Base-by-base conservation (phyloP, 345 rosid species). In the Populus euphratica region DNA sequence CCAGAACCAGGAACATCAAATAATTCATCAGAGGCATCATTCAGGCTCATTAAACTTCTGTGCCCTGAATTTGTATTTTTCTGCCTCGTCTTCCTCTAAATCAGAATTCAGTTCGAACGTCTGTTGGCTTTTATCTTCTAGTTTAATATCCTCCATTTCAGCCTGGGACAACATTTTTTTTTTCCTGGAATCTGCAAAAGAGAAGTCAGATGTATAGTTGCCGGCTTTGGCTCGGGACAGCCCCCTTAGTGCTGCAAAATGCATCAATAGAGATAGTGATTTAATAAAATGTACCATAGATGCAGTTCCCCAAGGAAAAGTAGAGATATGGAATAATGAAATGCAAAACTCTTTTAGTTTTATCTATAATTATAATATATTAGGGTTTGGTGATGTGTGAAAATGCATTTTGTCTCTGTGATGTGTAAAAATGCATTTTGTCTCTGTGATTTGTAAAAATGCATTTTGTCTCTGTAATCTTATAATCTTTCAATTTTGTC, bases 1-100 rank as follows among this genome's bases (percentile, higher is more conserved):
- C 27, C 25, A 52, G 88, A 80, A 69, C 88, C 97, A 27, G 93
- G 97, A 74, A 92, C 99, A 78, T 96, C 99, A 77, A 96, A 93
- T 87, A 93, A 96, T 78, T 92, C 99, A 79, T 93, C 99, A 61
- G 94, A 79, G 62, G 82, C 81, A 87, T 88, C 92, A 17, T 87
- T 86, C 56, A 91, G 75, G 71, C 84, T 88, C 79, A 86, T 86
- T 73, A 92, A 85, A 85, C 90, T 88, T 52, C 81, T 14, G 27
- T 80, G 80, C 25, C 75, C 83, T 8, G 89, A 80, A 78, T 78
- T 56, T 35, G 79, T 33, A 81, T 84, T 83, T 90, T 64, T 86
- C 92, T 49, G 79, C 36, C 47, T 90, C 92, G 23, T 85, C 81
- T 54, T 73, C 78, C 21, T 69, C 63, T 11, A 67, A 47, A 68